A percentile compares a stretch with the other conserved stretches of the same genome.
These are phyloP conservation scores for Cyclaneusma minus DNA, from an alignment of 2,329 filamentous ascomycete genomes.

Conservation along the genomic window DNA sequence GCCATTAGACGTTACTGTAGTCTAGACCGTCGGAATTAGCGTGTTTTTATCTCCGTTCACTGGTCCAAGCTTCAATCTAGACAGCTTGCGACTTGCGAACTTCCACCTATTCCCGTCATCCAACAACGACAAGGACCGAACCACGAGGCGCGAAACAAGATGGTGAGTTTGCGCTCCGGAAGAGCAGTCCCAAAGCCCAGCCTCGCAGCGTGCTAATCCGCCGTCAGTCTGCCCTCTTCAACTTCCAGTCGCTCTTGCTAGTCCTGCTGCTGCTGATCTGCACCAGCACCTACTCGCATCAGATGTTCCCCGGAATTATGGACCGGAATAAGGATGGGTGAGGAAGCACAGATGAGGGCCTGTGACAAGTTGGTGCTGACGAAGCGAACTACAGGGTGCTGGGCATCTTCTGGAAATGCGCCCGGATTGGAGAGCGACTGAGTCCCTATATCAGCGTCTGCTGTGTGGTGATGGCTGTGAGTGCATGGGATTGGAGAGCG, in stretches of 20 bases:
- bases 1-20: no score
- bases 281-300: slow-evolving; percentile 87
- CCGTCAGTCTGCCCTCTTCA: slow-evolving; percentile 81
- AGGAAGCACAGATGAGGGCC: slow-evolving; percentile 10
- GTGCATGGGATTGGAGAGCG: slow-evolving; percentile 15
- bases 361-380: slow-evolving; percentile 1
- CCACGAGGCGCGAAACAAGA: no score
- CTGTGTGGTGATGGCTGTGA: slow-evolving; percentile 85
- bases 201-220: no score
- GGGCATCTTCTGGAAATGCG: slow-evolving; percentile 92
- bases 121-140: no score
- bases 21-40: no score
- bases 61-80: no score
- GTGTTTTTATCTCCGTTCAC: no score
- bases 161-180: no score
- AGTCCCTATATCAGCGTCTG: slow-evolving; percentile 93
- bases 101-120: no score
- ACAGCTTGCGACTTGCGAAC: no score
- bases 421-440: slow-evolving; percentile 78
- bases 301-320: slow-evolving; percentile 76
- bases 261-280: slow-evolving; percentile 92
- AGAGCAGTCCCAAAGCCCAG: no score
- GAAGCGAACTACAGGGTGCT: slow-evolving; percentile 19
- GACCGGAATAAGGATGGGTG: slow-evolving; percentile 89
- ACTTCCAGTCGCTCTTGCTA: slow-evolving; percentile 92